Percentiles rank a stretch among this genome's conserved stretches.
Evolutionary conservation across 345 rosid genomes (phyloP).

Genomic region (Sisymbrium irio): DNA sequence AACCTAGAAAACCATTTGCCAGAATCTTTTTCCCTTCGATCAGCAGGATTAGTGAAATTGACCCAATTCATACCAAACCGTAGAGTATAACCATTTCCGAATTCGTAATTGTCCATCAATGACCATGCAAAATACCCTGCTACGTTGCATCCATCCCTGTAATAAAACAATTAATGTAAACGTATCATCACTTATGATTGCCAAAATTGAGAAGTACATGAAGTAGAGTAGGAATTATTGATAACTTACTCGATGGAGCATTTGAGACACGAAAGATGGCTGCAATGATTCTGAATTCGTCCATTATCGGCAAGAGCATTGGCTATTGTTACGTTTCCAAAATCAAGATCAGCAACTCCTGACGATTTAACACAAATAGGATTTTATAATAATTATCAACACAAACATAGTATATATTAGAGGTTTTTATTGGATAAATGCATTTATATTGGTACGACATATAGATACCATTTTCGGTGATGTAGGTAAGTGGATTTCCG

Average conservation of each 20-base stretch:
- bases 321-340: slow-evolving; percentile 3
- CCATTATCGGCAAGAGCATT: slow-evolving; percentile 23
- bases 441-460: background rate
- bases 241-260: slow-evolving; percentile 26
- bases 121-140: too few relatives aligned
- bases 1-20: slow-evolving; percentile 38
- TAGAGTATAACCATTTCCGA: too few relatives aligned
- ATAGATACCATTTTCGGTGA: slow-evolving; percentile 28
- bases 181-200: background rate
- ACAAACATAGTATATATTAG: background rate
- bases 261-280: slow-evolving; percentile 32
- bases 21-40: slow-evolving; percentile 19
- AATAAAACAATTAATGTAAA: background rate
- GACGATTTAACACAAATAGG: background rate
- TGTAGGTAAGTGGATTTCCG: slow-evolving; percentile 30
- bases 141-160: slow-evolving; percentile 19
- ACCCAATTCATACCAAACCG: background rate
- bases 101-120: too few relatives aligned
- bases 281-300: slow-evolving; percentile 24
- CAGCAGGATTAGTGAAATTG: slow-evolving; percentile 28
- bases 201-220: background rate
- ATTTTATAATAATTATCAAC: background rate
- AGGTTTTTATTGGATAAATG: background rate
- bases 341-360: slow-evolving; percentile 22
- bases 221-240: background rate